Evolutionary conservation across 257 asterid species (phyloP), one percentile per base, ranked within the genome.

Genomic region (Pogostemon cablin): DNA sequence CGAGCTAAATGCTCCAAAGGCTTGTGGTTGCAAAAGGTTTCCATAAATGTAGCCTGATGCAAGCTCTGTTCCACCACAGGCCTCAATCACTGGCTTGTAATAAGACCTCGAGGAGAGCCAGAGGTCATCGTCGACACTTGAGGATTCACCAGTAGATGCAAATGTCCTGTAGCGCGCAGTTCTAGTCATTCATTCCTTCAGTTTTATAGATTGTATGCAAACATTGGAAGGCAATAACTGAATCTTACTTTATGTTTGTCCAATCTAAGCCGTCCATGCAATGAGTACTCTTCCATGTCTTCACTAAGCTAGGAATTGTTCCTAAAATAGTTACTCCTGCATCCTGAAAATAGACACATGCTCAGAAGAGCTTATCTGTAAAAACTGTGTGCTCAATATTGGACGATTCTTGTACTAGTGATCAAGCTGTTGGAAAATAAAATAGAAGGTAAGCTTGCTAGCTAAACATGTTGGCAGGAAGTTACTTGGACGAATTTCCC

Each of bases 21-120:
- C 93, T 78, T 93, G 98, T 47, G 98, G 95, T 77, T 90, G 98
- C 84, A 93, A 74, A 75, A 67, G 87, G 83, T 82, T 93, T 74
- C 97, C 97, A 1, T 67, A 75, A 46, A 93, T 80, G 68, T 91
- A 93, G 73, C 90, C 68, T 0, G 97, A 89, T 1, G 98, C 83
- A 65, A 93, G 98, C 86, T 93, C 98, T 3, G 98, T 91, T 77
- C 98, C 98, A 73, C 98, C 98, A 62, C 98, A 93, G 59, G 91
- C 82, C 81, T 91, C 98, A 50, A 90, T 43, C 71, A 93, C 72
- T 12, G 96, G 98, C 72, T 80, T 87, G 80, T 93, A 91, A 72
- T 46, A 84, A 55, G 90, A 85, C 85, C 82, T 85, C 37, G 98
- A 91, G 8, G 96, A 87, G 80, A 93, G 97, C 97, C 98, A 93